Evolutionary conservation across 495 filamentous ascomycete species (phyloP).

Genomic region (Daldinia decipiens): DNA sequence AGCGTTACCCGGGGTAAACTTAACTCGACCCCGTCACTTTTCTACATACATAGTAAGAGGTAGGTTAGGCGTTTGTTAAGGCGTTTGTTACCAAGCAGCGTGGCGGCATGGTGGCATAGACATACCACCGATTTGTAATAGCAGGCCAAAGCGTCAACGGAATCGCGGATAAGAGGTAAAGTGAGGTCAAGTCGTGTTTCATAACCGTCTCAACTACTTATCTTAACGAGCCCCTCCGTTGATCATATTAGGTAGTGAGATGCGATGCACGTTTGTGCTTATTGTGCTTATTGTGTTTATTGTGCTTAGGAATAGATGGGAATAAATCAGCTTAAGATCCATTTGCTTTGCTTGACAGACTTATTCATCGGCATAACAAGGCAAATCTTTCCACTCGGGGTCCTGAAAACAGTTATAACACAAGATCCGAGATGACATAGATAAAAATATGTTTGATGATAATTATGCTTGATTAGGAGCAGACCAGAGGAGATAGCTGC

Average conservation of each 20-base stretch:
- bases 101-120: not conserved
- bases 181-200: slow-evolving; percentile 33
- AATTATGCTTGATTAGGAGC: slow-evolving; percentile 47
- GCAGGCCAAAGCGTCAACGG: slow-evolving; percentile 25
- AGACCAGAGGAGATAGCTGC: slow-evolving; percentile 32
- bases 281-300: not conserved
- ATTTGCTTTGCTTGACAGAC: not conserved
- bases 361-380: slow-evolving; percentile 18
- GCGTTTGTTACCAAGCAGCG: not conserved
- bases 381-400: slow-evolving; percentile 2
- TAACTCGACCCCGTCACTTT: slow-evolving; percentile 1
- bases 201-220: slow-evolving; percentile 38
- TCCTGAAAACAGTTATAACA: slow-evolving; percentile 32
- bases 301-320: slow-evolving; percentile 6
- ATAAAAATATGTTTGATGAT: slow-evolving; percentile 22
- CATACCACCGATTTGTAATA: slow-evolving; percentile 21
- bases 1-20: slow-evolving; percentile 2
- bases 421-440: slow-evolving; percentile 31
- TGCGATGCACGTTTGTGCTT: not conserved
- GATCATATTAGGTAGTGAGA: slow-evolving; percentile 18
- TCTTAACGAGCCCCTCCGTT: slow-evolving; percentile 2
- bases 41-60: no score
- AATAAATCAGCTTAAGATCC: no score
- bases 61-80: no score
- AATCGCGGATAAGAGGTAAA: slow-evolving; percentile 18